Conservation (phyloP, 164 flowering plant species). For the Chimonanthus salicifolius region DNA sequence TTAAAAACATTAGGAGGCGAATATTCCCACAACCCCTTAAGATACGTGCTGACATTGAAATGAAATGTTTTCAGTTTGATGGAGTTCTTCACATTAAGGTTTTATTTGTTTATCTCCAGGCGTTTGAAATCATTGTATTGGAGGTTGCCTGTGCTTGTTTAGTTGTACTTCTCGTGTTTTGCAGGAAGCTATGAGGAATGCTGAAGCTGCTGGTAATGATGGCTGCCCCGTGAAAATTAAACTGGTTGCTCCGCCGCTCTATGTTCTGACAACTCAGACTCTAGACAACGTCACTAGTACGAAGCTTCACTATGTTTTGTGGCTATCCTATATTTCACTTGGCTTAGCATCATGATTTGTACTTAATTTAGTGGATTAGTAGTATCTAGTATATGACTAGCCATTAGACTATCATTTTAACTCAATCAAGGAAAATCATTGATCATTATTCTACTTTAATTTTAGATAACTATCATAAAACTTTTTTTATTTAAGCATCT, state of each 20-base stretch:
- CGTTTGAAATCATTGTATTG: not conserved
- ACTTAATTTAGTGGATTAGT: not conserved
- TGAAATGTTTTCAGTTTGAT: slow-evolving; percentile 95
- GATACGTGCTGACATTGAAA: slow-evolving; percentile 90
- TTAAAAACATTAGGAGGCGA: slow-evolving; percentile 82
- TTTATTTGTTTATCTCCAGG: not conserved
- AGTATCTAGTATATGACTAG: not conserved
- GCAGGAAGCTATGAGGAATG: slow-evolving; percentile 95
- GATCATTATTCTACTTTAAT: not conserved
- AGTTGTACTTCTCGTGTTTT: slow-evolving; percentile 8
- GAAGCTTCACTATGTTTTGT: not conserved
- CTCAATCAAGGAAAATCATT: not conserved
- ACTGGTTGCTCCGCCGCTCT: slow-evolving; percentile 87
- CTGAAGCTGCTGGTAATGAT: slow-evolving; percentile 86
- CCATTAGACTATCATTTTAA: not conserved
- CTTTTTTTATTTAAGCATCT: not conserved
- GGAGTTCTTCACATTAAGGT: slow-evolving; percentile 99
- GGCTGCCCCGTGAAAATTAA: slow-evolving; percentile 97
- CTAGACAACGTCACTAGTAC: slow-evolving; percentile 71
- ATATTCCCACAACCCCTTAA: slow-evolving; percentile 96
- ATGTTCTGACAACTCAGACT: slow-evolving; percentile 92
- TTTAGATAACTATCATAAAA: too few species aligned
- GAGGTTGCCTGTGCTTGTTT: not conserved
- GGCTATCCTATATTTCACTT: not conserved
- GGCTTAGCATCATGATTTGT: not conserved